Base-by-base conservation (phyloP, 2,329 filamentous ascomycete species). In the Cucurbitaria berberidis region DNA sequence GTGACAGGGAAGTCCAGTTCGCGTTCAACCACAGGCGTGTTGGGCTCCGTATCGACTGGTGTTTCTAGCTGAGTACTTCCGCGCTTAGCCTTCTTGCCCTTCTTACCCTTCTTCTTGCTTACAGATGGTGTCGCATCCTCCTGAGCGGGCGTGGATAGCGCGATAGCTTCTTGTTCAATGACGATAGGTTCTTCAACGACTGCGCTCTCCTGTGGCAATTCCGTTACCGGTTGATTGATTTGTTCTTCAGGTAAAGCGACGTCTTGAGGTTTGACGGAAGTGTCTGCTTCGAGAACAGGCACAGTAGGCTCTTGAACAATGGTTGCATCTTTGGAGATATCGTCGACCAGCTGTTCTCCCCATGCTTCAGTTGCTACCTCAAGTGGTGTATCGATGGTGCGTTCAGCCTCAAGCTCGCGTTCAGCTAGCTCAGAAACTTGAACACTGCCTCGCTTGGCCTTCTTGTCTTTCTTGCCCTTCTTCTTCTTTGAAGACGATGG, bases 61-160 rank as follows among this genome's bases (percentile, higher is more conserved):
- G 56, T 58, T 24, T 53, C 55, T 11, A 41, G 29, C 35, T 60
- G 55, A 5, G 42, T 49, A 35, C 60, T 68, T 45, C 62, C 64
- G 3, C 51, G 63, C 34, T 67, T 62, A 32, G 55, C 55, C 35
- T 67, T 68, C 57, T 70, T 70, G 3, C 27, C 48, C 43, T 69
- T 72, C 45, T 70, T 71, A 29, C 53, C 48, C 55, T 70, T 69
- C 53, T 62, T 70, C 53, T 65, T 68, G 36, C 48, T 49, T 5
- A 59, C 41, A 16, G 45, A 30, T 42, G 52, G 35, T 15, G 47
- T 43, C 15, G 21, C 19, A 16, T 45, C 53, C 24, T 59, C 52
- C n/a, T 49, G 42, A 24, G 30, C 13, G 7, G 45, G 38, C 26
- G 36, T 34, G 8, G 51, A 22, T 6, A 30, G 26, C 16, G 42